These are phyloP conservation scores for Amanita polypyramis DNA, from an alignment of 768 basidiomycete species.

Conservation along the genomic window DNA sequence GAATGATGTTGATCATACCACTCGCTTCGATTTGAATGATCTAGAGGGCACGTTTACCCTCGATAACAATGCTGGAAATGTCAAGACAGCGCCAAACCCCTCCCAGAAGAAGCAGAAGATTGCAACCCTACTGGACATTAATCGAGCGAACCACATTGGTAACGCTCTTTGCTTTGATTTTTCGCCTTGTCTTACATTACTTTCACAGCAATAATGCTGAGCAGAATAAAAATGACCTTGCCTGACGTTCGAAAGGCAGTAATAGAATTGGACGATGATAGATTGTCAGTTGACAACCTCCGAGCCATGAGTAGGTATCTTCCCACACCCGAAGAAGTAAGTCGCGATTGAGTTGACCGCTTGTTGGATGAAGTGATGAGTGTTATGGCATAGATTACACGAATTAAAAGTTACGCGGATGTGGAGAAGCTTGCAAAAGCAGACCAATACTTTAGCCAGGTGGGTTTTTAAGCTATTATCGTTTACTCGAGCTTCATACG, in stretches of 20 bases:
- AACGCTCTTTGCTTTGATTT: conserved; percentile 10
- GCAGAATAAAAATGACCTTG: conserved; percentile 56
- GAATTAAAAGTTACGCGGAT: conserved; percentile 64
- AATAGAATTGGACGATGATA: conserved; percentile 59
- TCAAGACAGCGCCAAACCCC: conserved; percentile 28
- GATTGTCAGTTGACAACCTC: conserved; percentile 64
- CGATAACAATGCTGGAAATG: conserved; percentile 30
- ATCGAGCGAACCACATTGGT: conserved; percentile 80
- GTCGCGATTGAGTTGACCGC: background rate
- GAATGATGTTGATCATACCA: conserved; percentile 38
- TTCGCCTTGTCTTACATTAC: conserved; percentile 7
- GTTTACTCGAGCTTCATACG: background rate
- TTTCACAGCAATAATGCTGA: conserved; percentile 70
- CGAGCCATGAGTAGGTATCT: conserved; percentile 64
- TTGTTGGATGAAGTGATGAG: background rate
- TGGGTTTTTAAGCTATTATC: conserved; percentile 17
- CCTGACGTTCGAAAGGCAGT: conserved; percentile 62
- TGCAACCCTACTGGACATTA: conserved; percentile 68
- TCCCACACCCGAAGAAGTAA: conserved; percentile 76
- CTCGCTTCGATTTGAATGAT: conserved; percentile 53
- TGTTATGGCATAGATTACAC: conserved; percentile 32
- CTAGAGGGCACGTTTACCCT: conserved; percentile 66
- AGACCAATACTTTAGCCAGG: conserved; percentile 77
- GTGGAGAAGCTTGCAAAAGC: conserved; percentile 67
- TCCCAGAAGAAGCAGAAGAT: conserved; percentile 47